These are phyloP conservation scores for Penicillium diatomitis DNA, from an alignment of 495 filamentous ascomycete species.

Conservation along the genomic window DNA sequence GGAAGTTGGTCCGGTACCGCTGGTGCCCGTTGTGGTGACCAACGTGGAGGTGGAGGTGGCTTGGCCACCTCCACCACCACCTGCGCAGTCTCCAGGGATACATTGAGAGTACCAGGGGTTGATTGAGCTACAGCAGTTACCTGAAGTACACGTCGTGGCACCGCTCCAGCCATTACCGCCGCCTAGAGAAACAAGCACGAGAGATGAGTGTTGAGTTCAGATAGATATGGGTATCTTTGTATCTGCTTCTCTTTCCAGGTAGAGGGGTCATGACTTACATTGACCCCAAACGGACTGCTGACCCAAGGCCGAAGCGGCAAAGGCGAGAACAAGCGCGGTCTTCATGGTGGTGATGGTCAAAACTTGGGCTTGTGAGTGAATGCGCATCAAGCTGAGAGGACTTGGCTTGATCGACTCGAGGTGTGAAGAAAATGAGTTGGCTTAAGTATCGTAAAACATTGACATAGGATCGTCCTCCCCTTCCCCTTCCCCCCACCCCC, in stretches of 20 bases:
- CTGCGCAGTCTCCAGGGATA: neutral
- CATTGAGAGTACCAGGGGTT: neutral
- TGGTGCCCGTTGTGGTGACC: neutral
- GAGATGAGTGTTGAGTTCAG: neutral
- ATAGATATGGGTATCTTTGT: neutral
- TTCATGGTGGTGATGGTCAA: too few relatives aligned
- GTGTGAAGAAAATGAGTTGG: too few relatives aligned
- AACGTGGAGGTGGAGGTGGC: neutral
- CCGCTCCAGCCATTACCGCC: neutral
- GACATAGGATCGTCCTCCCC: too few relatives aligned
- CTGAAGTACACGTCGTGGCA: neutral
- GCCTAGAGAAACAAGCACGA: neutral
- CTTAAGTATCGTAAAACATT: too few relatives aligned
- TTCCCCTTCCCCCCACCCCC: too few relatives aligned
- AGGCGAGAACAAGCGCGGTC: neutral
- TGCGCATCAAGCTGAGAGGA: too few relatives aligned
- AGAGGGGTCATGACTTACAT: neutral
- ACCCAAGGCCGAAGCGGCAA: neutral
- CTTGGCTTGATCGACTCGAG: too few relatives aligned
- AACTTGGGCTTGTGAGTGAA: too few relatives aligned
- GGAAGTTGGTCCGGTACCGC: neutral
- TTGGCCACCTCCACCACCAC: too few relatives aligned
- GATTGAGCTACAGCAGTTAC: neutral
- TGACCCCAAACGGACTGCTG: neutral
- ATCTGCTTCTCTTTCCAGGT: too few relatives aligned